Evolutionary conservation across 805 yeast genomes (phyloP).

Genomic region (Kockiozyma suomiensis): DNA sequence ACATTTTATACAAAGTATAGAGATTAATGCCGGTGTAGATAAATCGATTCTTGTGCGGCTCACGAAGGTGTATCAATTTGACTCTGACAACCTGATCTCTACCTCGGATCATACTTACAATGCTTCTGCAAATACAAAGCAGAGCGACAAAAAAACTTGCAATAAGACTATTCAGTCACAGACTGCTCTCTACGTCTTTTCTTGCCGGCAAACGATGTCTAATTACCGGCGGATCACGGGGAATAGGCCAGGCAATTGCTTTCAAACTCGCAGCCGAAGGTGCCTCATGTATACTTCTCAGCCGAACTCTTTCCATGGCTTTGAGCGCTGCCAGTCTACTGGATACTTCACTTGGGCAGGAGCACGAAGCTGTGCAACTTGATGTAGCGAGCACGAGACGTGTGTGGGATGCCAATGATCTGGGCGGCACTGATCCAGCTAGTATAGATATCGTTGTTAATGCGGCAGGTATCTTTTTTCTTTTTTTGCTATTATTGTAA

Average conservation of each 20-base stretch:
- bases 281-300: conserved; percentile 53
- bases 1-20: no score
- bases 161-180: background rate
- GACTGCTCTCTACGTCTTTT: background rate
- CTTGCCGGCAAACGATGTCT: conserved; percentile 15
- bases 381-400: conserved; percentile 21
- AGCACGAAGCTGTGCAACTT: conserved; percentile 23
- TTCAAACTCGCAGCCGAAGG: conserved; percentile 54
- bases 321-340: conserved; percentile 35
- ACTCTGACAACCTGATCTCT: background rate
- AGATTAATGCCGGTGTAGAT: background rate
- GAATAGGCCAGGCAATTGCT: conserved; percentile 66
- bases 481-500: background rate
- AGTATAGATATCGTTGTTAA: conserved; percentile 55
- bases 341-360: conserved; percentile 5
- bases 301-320: conserved; percentile 51
- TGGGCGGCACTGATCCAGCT: conserved; percentile 18
- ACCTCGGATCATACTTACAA: background rate
- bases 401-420: conserved; percentile 22
- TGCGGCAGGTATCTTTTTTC: conserved; percentile 45
- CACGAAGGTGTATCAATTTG: no score
- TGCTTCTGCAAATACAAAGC: background rate
- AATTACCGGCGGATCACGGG: conserved; percentile 62
- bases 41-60: background rate
- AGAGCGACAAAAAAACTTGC: background rate